These are phyloP conservation scores for Alternaria sp. DNA, from an alignment of 2,329 filamentous ascomycete genomes.

Conservation along the genomic window DNA sequence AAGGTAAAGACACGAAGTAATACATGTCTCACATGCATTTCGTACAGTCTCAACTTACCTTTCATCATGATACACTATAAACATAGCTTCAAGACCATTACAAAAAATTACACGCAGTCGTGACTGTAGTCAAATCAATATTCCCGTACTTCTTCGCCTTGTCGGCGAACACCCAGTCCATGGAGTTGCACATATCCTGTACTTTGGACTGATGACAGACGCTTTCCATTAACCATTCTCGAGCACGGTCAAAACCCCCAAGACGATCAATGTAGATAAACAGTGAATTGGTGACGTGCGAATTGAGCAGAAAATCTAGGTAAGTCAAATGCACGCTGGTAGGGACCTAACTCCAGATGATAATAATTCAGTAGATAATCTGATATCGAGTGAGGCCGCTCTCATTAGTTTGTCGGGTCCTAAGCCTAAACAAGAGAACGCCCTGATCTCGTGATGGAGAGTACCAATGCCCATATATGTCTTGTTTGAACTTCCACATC, in stretches of 20 bases:
- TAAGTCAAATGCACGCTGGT: conserved; percentile 2
- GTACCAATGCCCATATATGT: too few species aligned
- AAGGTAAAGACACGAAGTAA: too few species aligned
- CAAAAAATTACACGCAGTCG: conserved; percentile 32
- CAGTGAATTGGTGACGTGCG: not conserved
- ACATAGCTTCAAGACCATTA: conserved; percentile 31
- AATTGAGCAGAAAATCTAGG: not conserved
- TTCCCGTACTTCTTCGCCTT: conserved; percentile 34
- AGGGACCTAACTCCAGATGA: not conserved
- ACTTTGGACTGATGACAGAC: conserved; percentile 30
- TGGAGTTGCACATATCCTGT: conserved; percentile 32
- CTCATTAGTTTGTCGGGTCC: not conserved
- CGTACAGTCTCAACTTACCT: too few species aligned
- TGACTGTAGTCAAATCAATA: conserved; percentile 29
- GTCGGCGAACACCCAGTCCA: conserved; percentile 31
- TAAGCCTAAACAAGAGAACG: too few species aligned
- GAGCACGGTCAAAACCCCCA: not conserved
- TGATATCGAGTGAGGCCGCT: not conserved
- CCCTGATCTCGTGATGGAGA: too few species aligned
- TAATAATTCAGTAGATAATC: not conserved
- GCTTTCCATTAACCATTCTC: not conserved
- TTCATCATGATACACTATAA: conserved; percentile 32
- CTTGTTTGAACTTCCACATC: not conserved
- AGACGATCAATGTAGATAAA: conserved; percentile 1
- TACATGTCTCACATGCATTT: too few species aligned